Conservation (phyloP, 2,329 filamentous ascomycete species). For the Alternaria conjuncta region DNA sequence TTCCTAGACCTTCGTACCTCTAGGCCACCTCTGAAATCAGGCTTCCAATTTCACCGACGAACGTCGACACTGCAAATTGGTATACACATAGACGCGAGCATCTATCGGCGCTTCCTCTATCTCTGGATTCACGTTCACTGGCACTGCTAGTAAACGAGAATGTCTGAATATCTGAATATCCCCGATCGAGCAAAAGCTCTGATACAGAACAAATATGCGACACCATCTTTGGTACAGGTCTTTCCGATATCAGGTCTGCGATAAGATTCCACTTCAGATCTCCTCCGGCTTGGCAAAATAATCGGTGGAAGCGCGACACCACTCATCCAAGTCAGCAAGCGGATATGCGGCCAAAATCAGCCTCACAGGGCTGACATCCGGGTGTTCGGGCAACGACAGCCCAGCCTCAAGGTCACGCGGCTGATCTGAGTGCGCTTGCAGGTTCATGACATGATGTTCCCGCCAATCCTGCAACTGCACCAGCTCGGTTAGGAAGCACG, state of each 20-base stretch:
- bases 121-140: neutral
- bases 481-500: neutral
- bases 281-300: neutral
- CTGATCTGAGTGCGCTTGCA: neutral
- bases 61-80: neutral
- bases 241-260: neutral
- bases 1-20: neutral
- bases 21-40: neutral
- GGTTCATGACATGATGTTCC: neutral
- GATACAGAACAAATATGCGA: neutral
- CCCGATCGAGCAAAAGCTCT: neutral
- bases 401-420: conserved; percentile 1
- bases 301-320: neutral
- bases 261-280: neutral
- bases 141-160: neutral
- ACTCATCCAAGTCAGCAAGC: neutral
- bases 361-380: neutral
- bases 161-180: neutral
- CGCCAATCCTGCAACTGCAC: conserved; percentile 1
- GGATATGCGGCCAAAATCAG: neutral
- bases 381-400: neutral
- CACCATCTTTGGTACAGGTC: neutral
- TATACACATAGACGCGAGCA: neutral
- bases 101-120: neutral
- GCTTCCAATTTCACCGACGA: neutral